Evolutionary conservation across 2,329 filamentous ascomycete genomes (phyloP).

Genomic region (Zasmidium citrigriseum): DNA sequence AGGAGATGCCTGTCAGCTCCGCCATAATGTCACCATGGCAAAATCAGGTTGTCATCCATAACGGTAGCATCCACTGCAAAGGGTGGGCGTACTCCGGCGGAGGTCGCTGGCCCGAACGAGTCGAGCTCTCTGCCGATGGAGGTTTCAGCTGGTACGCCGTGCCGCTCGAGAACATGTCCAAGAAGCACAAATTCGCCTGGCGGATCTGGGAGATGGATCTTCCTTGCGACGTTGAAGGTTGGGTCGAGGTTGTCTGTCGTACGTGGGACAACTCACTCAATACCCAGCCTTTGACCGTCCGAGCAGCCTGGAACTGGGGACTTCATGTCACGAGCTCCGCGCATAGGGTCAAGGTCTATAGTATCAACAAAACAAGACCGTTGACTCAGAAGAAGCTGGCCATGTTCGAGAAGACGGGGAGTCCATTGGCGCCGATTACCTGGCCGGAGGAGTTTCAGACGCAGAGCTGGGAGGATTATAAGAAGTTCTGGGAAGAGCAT

Average conservation of each 20-base stretch:
- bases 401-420: constrained; percentile 51
- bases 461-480: constrained; percentile 54
- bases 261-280: constrained; percentile 51
- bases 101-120: constrained; percentile 55
- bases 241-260: constrained; percentile 47
- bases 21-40: constrained; percentile 66
- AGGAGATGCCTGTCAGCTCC: constrained; percentile 70
- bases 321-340: constrained; percentile 63
- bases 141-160: constrained; percentile 67
- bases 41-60: constrained; percentile 63
- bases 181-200: constrained; percentile 66
- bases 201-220: constrained; percentile 64
- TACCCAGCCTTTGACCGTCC: constrained; percentile 47
- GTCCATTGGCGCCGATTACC: constrained; percentile 56
- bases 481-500: background rate
- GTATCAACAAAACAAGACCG: constrained; percentile 57
- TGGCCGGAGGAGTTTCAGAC: constrained; percentile 53
- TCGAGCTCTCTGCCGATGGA: constrained; percentile 65
- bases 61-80: constrained; percentile 58
- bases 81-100: constrained; percentile 47
- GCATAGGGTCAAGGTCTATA: constrained; percentile 63
- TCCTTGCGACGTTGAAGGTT: constrained; percentile 56
- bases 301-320: constrained; percentile 40
- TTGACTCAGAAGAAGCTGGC: constrained; percentile 53
- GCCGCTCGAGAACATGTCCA: constrained; percentile 59